phyloP scores from a whole-genome alignment of 306 rosid genomes.

The Geum urbanum region DNA sequence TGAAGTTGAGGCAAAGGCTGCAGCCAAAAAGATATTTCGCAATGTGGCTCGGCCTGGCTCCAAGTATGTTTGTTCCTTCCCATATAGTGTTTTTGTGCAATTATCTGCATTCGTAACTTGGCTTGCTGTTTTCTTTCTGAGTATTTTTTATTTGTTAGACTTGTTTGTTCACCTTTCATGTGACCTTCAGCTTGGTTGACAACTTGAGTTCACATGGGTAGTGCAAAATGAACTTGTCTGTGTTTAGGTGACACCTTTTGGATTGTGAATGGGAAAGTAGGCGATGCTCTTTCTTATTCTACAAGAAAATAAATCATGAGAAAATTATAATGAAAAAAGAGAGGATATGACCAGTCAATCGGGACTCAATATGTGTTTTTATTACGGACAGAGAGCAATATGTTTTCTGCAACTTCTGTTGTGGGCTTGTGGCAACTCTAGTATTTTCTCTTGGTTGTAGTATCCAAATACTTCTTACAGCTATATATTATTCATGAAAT shows the following conservation, averaged over 20 bases:
- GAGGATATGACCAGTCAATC: not conserved
- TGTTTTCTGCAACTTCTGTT: not conserved
- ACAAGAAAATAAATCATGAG: not conserved
- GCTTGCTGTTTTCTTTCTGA: not conserved
- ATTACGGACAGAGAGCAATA: not conserved
- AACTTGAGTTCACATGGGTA: not conserved
- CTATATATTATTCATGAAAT: not conserved
- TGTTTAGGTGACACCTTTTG: not conserved
- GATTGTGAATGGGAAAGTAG: not conserved
- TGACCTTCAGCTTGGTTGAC: constrained; percentile 1
- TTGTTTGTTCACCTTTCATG: not conserved
- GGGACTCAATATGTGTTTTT: no score
- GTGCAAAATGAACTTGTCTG: not conserved
- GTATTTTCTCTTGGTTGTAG: not conserved
- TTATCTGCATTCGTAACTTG: not conserved
- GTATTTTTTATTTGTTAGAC: not conserved
- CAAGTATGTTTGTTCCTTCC: constrained; percentile 41
- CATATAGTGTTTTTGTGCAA: not conserved
- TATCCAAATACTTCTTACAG: not conserved
- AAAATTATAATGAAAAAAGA: not conserved
- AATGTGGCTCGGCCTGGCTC: constrained; percentile 70
- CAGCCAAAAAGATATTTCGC: constrained; percentile 75
- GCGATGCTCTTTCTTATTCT: not conserved
- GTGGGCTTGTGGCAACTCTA: not conserved
- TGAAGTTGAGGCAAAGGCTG: constrained; percentile 72